phyloP scores from a whole-genome alignment of 805 yeast species.

The Candida takata region DNA sequence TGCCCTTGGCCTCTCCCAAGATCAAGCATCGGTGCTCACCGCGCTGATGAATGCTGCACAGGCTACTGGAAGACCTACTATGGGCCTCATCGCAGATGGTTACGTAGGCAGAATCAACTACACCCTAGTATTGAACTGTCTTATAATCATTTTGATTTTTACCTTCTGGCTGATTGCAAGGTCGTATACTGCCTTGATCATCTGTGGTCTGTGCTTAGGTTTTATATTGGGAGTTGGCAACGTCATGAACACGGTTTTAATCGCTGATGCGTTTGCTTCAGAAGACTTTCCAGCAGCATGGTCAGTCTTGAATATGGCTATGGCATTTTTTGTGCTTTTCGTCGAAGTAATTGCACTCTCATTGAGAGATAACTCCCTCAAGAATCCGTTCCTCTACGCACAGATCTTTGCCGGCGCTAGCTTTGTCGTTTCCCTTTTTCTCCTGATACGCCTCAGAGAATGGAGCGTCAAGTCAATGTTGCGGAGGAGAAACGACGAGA shows the following conservation, averaged over 20 bases:
- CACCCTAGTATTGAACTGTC: conserved; percentile 30
- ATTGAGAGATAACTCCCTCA: conserved; percentile 25
- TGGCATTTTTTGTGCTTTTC: conserved; percentile 33
- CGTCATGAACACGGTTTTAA: conserved; percentile 35
- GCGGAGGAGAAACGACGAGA: conserved; percentile 3
- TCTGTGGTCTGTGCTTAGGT: conserved; percentile 38
- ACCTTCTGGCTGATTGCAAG: conserved; percentile 41
- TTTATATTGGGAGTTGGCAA: conserved; percentile 37
- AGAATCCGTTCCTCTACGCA: conserved; percentile 45
- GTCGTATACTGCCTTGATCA: conserved; percentile 32
- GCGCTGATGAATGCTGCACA: conserved; percentile 44
- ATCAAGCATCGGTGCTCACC: conserved; percentile 37
- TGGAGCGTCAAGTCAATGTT: conserved; percentile 35
- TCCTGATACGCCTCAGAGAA: conserved; percentile 43
- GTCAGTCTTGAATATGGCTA: conserved; percentile 29
- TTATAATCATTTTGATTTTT: conserved; percentile 32
- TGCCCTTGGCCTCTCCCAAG: conserved; percentile 39
- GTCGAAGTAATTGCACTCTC: conserved; percentile 52
- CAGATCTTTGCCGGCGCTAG: conserved; percentile 54
- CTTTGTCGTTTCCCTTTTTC: conserved; percentile 34
- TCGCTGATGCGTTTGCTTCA: conserved; percentile 33
- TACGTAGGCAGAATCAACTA: conserved; percentile 38
- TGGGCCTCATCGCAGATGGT: conserved; percentile 41
- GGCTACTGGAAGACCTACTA: conserved; percentile 39
- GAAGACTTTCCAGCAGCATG: conserved; percentile 34